Evolutionary conservation across 305 asterid species (phyloP), one percentile per base, ranked within the genome.

Genomic region (Galium porrigens): DNA sequence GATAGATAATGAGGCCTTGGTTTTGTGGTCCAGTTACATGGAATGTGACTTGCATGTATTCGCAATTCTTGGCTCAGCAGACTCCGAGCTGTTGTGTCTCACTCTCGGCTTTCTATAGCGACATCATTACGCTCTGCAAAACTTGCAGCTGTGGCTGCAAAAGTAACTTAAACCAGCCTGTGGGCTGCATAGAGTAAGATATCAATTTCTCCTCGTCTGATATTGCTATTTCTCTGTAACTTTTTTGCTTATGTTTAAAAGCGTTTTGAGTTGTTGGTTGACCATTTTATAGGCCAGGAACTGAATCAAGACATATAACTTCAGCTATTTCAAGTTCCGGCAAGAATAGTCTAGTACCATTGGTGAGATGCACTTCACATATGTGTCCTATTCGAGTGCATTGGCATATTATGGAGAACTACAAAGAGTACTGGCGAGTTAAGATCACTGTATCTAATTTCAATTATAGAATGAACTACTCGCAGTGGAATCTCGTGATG

Each of bases 361-460:
- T 84, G 6, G 86, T 88, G 69, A 86, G 81, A 63, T 88, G 96
- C 81, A 88, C 96, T 0, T 78, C 76, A 44, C 96, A 84, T 59
- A 88, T 88, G 94, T 88, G 96, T 78, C 94, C 95, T 17, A 80
- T 86, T 66, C 84, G 94, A 5, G 81, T 88, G 73, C 90, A 83
- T 68, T 86, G 96, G 96, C 96, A 88, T 51, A 92, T 88, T 58
- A 86, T 82, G 57, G 74, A 76, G 22, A 88, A 86, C 77, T 86
- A 88, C 84, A 86, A 79, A 84, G 95, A 84, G 1, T 84, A 86
- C 77, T 88, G 95, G 96, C 73, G 96, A 48, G 96, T 86, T 37
- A 88, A 86, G 80, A 83, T 86, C 58, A 74, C 88, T 0, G 74
- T 88, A 57, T 83, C 89, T 17, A 88, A 88, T 81, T 88, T 88